phyloP scores from a whole-genome alignment of 2,329 filamentous ascomycete species.

The Sporothrix schenckii region DNA sequence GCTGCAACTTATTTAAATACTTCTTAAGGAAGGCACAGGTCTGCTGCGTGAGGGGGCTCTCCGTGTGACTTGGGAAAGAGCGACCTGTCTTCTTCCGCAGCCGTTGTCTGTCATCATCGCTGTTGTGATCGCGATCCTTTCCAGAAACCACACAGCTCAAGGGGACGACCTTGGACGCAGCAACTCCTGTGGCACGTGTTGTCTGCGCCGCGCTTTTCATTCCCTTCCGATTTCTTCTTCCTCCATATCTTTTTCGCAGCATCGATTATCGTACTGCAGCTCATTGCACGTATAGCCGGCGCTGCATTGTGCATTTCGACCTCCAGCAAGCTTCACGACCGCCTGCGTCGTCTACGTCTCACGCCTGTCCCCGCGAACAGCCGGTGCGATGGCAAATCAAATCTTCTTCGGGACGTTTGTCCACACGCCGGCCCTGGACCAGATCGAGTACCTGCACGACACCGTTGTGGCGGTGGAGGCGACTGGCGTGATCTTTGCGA shows the following conservation, averaged over 20 bases:
- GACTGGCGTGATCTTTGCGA: slow-evolving; percentile 54
- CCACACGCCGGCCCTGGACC: slow-evolving; percentile 53
- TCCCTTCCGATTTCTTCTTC: not conserved
- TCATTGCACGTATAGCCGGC: not conserved
- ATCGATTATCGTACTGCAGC: not conserved
- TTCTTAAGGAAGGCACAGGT: not conserved
- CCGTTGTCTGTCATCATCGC: not conserved
- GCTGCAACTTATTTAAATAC: not conserved
- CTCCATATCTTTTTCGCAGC: not conserved
- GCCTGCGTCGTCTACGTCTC: no score
- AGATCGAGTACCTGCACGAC: slow-evolving; percentile 57
- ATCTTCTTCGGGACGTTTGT: slow-evolving; percentile 60
- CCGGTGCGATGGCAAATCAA: slow-evolving; percentile 43
- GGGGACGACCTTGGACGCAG: not conserved
- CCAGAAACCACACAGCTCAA: not conserved
- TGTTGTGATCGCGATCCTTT: not conserved
- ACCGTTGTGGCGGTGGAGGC: slow-evolving; percentile 56
- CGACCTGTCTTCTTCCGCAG: not conserved
- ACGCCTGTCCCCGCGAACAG: not conserved
- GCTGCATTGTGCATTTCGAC: slow-evolving; percentile 5
- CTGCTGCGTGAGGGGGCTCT: not conserved
- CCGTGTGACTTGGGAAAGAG: not conserved
- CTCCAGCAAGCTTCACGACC: not conserved
- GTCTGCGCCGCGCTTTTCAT: not conserved
- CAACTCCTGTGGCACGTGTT: not conserved